phyloP scores from a whole-genome alignment of 108 stramenopile genomes.

The Mediolabrus comicus region DNA sequence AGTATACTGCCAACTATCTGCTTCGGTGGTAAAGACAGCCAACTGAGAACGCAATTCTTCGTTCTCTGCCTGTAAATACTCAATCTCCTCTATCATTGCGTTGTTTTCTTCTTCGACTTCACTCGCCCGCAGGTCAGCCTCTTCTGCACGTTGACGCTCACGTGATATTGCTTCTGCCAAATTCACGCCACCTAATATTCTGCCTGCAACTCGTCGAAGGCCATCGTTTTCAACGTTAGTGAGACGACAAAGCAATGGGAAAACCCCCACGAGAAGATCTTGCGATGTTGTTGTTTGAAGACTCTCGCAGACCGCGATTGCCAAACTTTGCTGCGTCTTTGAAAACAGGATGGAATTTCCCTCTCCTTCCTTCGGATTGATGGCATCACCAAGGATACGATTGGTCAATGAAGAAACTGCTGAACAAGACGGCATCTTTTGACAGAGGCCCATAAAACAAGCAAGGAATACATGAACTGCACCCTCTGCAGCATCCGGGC shows the following conservation, averaged over 20 bases:
- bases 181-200: slow-evolving; percentile 46
- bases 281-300: slow-evolving; percentile 38
- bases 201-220: slow-evolving; percentile 55
- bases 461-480: slow-evolving; percentile 51
- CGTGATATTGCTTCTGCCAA: slow-evolving; percentile 49
- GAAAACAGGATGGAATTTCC: slow-evolving; percentile 14
- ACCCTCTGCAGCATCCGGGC: slow-evolving; percentile 19
- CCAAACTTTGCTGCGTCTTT: slow-evolving; percentile 49
- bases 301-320: slow-evolving; percentile 52
- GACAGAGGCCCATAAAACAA: slow-evolving; percentile 60
- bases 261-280: slow-evolving; percentile 48
- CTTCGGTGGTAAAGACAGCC: slow-evolving; percentile 1
- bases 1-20: background rate
- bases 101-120: slow-evolving; percentile 58
- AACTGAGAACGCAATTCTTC: slow-evolving; percentile 29
- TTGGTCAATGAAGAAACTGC: slow-evolving; percentile 41
- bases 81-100: slow-evolving; percentile 52
- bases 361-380: slow-evolving; percentile 18
- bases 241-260: slow-evolving; percentile 61
- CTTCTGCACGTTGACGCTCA: slow-evolving; percentile 48
- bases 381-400: slow-evolving; percentile 41
- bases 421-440: slow-evolving; percentile 43
- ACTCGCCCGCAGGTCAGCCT: slow-evolving; percentile 31
- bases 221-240: slow-evolving; percentile 47
- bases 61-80: slow-evolving; percentile 43